Evolutionary conservation across 208 protist genomes (phyloP).

Genomic region (Trypanosoma brucei): DNA sequence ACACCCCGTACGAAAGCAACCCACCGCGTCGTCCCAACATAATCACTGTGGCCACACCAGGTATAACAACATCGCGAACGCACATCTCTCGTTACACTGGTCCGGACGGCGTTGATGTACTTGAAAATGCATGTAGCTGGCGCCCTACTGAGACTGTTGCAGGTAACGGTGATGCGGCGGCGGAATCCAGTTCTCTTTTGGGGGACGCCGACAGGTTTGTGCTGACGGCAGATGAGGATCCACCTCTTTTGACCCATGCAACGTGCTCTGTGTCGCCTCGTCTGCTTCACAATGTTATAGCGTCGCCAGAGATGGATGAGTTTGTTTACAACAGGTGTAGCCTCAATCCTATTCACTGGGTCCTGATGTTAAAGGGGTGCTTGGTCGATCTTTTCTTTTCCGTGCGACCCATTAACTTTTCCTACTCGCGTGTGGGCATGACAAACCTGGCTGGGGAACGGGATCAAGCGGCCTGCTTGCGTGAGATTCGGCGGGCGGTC

Average conservation of each 20-base stretch:
- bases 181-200: no score
- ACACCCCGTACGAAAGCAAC: slow-evolving; percentile 49
- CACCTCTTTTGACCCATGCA: slow-evolving; percentile 50
- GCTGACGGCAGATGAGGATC: slow-evolving; percentile 18
- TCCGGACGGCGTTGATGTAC: slow-evolving; percentile 57
- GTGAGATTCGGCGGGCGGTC: slow-evolving; percentile 67
- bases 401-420: slow-evolving; percentile 34
- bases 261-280: slow-evolving; percentile 55
- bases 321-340: slow-evolving; percentile 46
- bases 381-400: slow-evolving; percentile 43
- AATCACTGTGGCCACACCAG: slow-evolving; percentile 72
- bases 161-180: no score
- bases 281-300: slow-evolving; percentile 71
- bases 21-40: slow-evolving; percentile 68
- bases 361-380: slow-evolving; percentile 53
- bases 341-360: slow-evolving; percentile 64
- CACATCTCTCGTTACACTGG: slow-evolving; percentile 75
- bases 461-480: slow-evolving; percentile 62
- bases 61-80: slow-evolving; percentile 53
- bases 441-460: slow-evolving; percentile 58
- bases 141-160: neutral
- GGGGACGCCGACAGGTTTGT: slow-evolving; percentile 4
- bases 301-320: slow-evolving; percentile 74
- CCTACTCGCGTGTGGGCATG: slow-evolving; percentile 55
- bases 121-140: slow-evolving; percentile 52